Base-by-base conservation (phyloP, 805 yeast species). In the Candida bentonensis region DNA sequence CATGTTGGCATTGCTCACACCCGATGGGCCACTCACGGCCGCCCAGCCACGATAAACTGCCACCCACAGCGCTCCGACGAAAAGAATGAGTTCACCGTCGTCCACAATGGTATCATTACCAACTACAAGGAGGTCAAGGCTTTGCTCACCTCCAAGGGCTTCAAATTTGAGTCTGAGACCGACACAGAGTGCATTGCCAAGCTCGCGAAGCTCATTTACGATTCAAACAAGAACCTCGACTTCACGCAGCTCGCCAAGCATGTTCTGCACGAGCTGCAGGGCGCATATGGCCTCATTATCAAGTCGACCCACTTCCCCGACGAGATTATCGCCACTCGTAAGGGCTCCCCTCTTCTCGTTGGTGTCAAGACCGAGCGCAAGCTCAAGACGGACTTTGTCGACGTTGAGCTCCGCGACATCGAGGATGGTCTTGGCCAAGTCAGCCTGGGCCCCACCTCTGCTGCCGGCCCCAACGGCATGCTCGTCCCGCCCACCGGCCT, bases 11-110 rank as follows among this genome's bases (percentile, higher is more conserved):
- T 92, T 62, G 97, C 98, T 21, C 99, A 92, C 67, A 92, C 99
- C 13, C 83, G 99, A 71, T 92, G 99, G 99, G 99, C 99, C 43
- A 92, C 99, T 30, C 99, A 92, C 64, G 99, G 99, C 65, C 84
- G 79, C 56, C 96, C 96, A 46, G 78, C 76, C 52, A 76, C 73
- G 49, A 55, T 64, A 49, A 92, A 92, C 70, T 92, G 97, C 62
- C 99, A 92, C 63, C 99, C 99, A 42, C 97, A 89, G 61, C 71
- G 89, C 51, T 85, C 96, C 1, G 98, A 86, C 62, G 73, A 75
- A 7, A 64, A 65, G 40, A 81, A 82, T 54, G 95, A 88, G 63
- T 92, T 92, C 57, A 77, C 85, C 39, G 79, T 92, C 51, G 97
- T 92, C 43, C 99, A 92, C 70, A 92, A 92, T 58, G 99, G 99